Base-by-base conservation (phyloP, 768 basidiomycete genomes). In the Plicaturopsis crispa region DNA sequence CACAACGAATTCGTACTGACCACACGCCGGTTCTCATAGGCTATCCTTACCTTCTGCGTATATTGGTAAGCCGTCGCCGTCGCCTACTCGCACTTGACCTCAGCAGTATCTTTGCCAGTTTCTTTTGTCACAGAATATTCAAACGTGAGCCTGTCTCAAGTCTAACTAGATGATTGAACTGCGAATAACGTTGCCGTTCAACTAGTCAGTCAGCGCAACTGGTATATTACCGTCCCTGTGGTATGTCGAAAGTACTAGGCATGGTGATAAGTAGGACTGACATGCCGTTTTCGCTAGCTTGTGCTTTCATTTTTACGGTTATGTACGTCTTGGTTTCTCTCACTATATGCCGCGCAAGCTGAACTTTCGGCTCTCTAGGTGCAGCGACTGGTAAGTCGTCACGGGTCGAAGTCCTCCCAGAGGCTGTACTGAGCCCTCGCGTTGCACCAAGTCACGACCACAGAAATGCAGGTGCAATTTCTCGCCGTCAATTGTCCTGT, bases 31-130 rank as follows among this genome's bases (percentile, higher is more conserved):
- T 57, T 11, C 44, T 61, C 14, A 62, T 61, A 46, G 70, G 72
- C 70, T 1, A 47, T 68, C 19, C 53, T 72, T 21, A 74, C 72
- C 0, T 65, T 72, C 36, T 56, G 72, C 18, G 72, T 75, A 4
- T 72, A 75, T 41, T 68, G 72, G 70, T 73, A 42, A 21, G 61
- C 37, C n/a, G 11, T 32, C 24, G 18, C 20, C 7, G 11, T 26
- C 17, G 6, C 17, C 1, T 10, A 5, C 10, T 10, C 11, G 20
- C 24, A n/a, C 18, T 22, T 24, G 17, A 2, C 3, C 2, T 26
- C 21, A 24, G 41, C 20, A 5, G 31, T 18, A 12, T 32, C 33
- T 33, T 18, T 10, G 17, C 5, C 33, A 62, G 62, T 33, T 65
- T 65, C 45, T 63, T 66, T 35, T 55, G 62, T 2, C 57, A 65